phyloP scores from a whole-genome alignment of 257 asterid genomes.

The Ajuga chamaepitys region DNA sequence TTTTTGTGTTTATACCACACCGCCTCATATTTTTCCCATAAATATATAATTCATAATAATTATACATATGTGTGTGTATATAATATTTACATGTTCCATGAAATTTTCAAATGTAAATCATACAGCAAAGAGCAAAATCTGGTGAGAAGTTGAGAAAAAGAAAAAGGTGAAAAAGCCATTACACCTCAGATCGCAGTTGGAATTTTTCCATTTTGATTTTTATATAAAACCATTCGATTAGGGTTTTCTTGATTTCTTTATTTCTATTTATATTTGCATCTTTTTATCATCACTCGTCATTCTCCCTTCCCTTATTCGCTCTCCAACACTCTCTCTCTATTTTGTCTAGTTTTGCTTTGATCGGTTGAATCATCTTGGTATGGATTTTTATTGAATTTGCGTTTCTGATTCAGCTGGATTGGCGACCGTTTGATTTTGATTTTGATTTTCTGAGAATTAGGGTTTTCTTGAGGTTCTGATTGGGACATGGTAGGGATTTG shows the following conservation, averaged over 20 bases:
- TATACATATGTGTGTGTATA: no score
- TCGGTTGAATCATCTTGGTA: background rate
- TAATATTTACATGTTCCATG: no score
- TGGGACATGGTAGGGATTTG: constrained; percentile 31
- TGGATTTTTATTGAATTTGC: constrained; percentile 12
- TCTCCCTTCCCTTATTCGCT: background rate
- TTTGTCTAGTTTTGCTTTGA: background rate
- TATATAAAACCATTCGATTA: constrained; percentile 19
- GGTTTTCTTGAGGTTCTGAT: constrained; percentile 32
- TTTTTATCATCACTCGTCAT: background rate
- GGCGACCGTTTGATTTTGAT: constrained; percentile 27
- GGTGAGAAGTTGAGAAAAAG: background rate
- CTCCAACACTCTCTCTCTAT: background rate
- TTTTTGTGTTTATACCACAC: no score
- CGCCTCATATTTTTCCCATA: no score
- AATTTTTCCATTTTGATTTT: background rate
- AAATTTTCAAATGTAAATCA: no score
- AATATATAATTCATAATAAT: no score
- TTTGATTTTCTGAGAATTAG: constrained; percentile 21
- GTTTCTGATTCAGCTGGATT: constrained; percentile 26
- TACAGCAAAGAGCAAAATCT: background rate
- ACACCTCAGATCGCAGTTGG: background rate
- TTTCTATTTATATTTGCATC: constrained; percentile 9
- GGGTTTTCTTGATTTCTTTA: constrained; percentile 20
- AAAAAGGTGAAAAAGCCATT: background rate